These are phyloP conservation scores for Emmonsiellopsis sp. DNA, from an alignment of 2,329 filamentous ascomycete genomes.

Conservation along the genomic window DNA sequence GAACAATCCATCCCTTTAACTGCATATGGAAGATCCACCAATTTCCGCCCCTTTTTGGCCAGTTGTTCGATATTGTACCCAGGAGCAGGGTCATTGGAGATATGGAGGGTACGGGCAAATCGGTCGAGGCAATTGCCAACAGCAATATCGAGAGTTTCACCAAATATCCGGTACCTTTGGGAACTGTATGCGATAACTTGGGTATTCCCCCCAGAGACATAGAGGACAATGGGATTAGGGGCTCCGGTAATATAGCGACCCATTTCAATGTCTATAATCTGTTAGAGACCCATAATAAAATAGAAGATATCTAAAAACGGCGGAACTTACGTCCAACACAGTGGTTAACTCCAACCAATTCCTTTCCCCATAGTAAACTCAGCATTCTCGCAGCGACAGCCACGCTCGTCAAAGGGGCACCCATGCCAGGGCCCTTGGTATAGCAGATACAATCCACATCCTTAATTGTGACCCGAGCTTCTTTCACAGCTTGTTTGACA, in stretches of 20 bases:
- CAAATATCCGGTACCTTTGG: slow-evolving; percentile 93
- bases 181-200: slow-evolving; percentile 96
- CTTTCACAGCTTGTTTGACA: slow-evolving; percentile 67
- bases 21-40: slow-evolving; percentile 86
- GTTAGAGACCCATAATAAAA: background rate
- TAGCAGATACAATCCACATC: slow-evolving; percentile 92
- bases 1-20: slow-evolving; percentile 99
- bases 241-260: slow-evolving; percentile 86
- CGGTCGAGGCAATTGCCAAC: slow-evolving; percentile 96
- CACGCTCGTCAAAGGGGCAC: slow-evolving; percentile 78
- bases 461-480: slow-evolving; percentile 51
- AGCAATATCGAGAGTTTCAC: slow-evolving; percentile 93
- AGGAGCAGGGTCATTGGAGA: slow-evolving; percentile 91
- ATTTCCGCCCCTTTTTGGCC: slow-evolving; percentile 60
- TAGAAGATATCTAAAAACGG: background rate
- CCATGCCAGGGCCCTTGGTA: slow-evolving; percentile 94
- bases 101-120: slow-evolving; percentile 82
- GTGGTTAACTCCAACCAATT: slow-evolving; percentile 93
- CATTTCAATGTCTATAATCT: slow-evolving; percentile 76
- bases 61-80: slow-evolving; percentile 98
- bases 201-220: slow-evolving; percentile 92
- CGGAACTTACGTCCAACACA: slow-evolving; percentile 67
- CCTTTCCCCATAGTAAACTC: slow-evolving; percentile 72
- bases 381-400: slow-evolving; percentile 78
- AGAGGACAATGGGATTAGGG: slow-evolving; percentile 84